Base-by-base conservation (phyloP, 805 yeast species). In the Ogataea ramenticola region DNA sequence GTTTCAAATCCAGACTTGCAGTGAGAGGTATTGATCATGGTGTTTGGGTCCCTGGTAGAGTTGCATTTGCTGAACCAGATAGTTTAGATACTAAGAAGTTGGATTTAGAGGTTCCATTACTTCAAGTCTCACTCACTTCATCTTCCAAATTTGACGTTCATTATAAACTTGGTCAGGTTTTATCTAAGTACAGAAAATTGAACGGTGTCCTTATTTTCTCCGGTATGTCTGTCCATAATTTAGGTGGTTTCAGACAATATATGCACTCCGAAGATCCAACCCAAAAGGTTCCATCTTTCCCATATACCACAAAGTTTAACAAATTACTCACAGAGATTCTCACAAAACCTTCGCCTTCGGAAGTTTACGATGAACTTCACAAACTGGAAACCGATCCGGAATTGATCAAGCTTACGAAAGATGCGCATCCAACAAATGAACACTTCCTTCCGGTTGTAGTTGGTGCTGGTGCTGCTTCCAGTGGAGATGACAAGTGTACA, bases 11-110 rank as follows among this genome's bases (percentile, higher is more conserved):
- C 0, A 60, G 62, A 24, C 46, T 76, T 10, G 67, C 73, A 0
- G 57, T 64, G n/a, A 66, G 93, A 44, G 93, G 93, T 10, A 61
- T 86, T 20, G 95, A 86, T 57, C 95, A 86, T 62, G 95, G 95
- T 7, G 81, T 71, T 8, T 86, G 91, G 88, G 89, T 82, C 6
- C 91, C 91, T 1, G 69, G 81, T 46, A 79, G 82, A 54, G 84
- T 82, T 21, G 87, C 86, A 8, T 83, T 85, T 49, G 70, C 76
- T 36, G 57, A 68, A 24, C 46, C 65, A 2, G 56, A 61, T 5
- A 58, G 60, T 20, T 51, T 53, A 15, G 65, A 63, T 44, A 60
- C 64, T 6, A 53, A 62, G 2, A 67, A 68, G 29, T 65, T 68
- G 35, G 79, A 74, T 44, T 49, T 75, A 26, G 74, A 72, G 26